Evolutionary conservation across 2,329 filamentous ascomycete genomes (phyloP), one percentile per base, ranked within the genome.

Genomic region (Podosphaera fusca): DNA sequence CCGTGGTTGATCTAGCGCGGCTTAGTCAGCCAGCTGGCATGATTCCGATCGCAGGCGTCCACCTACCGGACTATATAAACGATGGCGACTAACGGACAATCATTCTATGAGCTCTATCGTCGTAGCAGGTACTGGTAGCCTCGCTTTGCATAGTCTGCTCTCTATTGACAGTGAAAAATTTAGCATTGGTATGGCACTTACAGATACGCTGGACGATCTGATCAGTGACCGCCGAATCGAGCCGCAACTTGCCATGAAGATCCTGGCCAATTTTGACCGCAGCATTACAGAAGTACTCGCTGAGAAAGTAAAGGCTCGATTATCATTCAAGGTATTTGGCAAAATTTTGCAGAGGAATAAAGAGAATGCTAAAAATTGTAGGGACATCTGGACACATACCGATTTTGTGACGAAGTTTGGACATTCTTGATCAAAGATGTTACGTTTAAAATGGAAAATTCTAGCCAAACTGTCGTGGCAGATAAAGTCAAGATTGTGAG

Each of bases 401-500:
- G 92, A 64, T 98, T 98, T 77, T 98, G 92, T 74, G 92, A 98
- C 72, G 92, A 98, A 73, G 92, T 98, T 59, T 98, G 92, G 92
- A 98, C 92, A 1, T 98, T 98, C 70, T 79, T 98, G 58, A 94
- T 98, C 72, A 95, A 95, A 72, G 92, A 96, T 63, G 89, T 96
- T 57, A 88, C 83, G n/a, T 96, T 98, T 74, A 98, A 98, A 73
- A 84, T 96, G 73, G 90, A 96, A 64, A 77, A 76, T 63, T 80
- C 78, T 58, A 79, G 78, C 58, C 78, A 81, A 60, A 78, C 79
- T 0, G 81, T 96, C 12, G 73, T 78, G 42, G 88, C 89, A 29
- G 90, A 95, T 68, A 90, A 88, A 69, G 86, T 98, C 71, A 96
- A 96, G 81, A 98, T 98, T 64, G 92, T 98, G 55, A 94, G 87